phyloP scores from a whole-genome alignment of 2,329 filamentous ascomycete species.

The Penicillium sp. region DNA sequence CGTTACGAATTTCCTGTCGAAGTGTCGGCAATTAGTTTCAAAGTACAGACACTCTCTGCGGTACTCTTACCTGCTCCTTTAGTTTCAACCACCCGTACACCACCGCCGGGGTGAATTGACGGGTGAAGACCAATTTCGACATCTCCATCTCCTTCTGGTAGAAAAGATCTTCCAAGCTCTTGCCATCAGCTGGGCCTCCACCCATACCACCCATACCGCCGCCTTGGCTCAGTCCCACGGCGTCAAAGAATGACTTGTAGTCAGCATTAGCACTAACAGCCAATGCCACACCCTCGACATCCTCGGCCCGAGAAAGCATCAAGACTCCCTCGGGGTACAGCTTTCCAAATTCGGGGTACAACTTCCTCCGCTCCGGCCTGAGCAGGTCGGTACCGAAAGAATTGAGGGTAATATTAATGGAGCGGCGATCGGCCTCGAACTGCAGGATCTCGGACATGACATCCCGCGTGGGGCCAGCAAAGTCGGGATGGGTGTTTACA shows the following conservation, averaged over 20 bases:
- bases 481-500: slow-evolving; percentile 83
- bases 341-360: slow-evolving; percentile 88
- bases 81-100: slow-evolving; percentile 98
- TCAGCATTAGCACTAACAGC: slow-evolving; percentile 91
- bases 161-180: slow-evolving; percentile 94
- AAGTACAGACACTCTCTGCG: slow-evolving; percentile 8
- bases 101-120: slow-evolving; percentile 91
- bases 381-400: slow-evolving; percentile 95
- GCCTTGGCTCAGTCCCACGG: slow-evolving; percentile 74
- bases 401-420: slow-evolving; percentile 99
- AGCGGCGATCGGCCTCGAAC: slow-evolving; percentile 92
- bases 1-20: slow-evolving; percentile 91
- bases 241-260: slow-evolving; percentile 95
- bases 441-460: slow-evolving; percentile 95
- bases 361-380: slow-evolving; percentile 91
- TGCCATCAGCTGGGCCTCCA: slow-evolving; percentile 68
- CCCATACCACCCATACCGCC: slow-evolving; percentile 75
- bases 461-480: slow-evolving; percentile 82
- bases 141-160: slow-evolving; percentile 99
- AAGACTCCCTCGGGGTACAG: slow-evolving; percentile 91
- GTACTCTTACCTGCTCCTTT: slow-evolving; percentile 77
- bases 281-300: slow-evolving; percentile 87
- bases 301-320: slow-evolving; percentile 92
- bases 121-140: slow-evolving; percentile 89
- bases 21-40: slow-evolving; percentile 22